Percentiles rank a stretch among this genome's conserved stretches.
These are phyloP conservation scores for Vanrija sp. DNA, from an alignment of 1,284 basidiomycete species.

Conservation along the genomic window DNA sequence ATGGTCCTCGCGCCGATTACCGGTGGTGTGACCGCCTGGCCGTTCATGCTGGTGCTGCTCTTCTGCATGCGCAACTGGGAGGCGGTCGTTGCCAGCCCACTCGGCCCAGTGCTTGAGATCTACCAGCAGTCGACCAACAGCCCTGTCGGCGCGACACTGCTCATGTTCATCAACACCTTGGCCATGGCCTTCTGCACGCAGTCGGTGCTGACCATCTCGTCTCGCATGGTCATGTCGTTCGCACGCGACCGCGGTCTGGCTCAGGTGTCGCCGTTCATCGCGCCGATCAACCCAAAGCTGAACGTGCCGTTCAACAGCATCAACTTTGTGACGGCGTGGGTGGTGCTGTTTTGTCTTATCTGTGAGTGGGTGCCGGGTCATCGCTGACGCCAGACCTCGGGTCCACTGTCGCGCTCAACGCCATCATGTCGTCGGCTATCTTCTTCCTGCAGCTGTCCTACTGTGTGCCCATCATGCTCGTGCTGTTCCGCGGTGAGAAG, in stretches of 20 bases:
- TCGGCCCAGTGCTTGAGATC: conserved; percentile 6
- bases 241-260: not conserved
- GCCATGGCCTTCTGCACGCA: conserved; percentile 18
- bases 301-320: conserved; percentile 25
- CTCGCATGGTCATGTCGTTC: conserved; percentile 9
- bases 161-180: conserved; percentile 15
- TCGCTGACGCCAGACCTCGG: conserved; percentile 48
- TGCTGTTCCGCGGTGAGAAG: conserved; percentile 48
- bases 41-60: conserved; percentile 39
- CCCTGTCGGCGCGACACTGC: conserved; percentile 16
- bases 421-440: conserved; percentile 18
- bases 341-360: conserved; percentile 50
- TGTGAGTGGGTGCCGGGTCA: conserved; percentile 13
- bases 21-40: conserved; percentile 22
- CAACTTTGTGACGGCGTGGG: conserved; percentile 44
- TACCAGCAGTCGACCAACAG: conserved; percentile 26
- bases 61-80: conserved; percentile 4
- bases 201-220: conserved; percentile 23
- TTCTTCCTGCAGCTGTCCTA: conserved; percentile 24
- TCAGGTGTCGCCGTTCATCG: not conserved
- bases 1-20: conserved; percentile 36
- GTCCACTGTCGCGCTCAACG: conserved; percentile 34
- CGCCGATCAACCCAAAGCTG: conserved; percentile 4
- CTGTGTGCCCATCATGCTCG: conserved; percentile 44
- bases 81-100: not conserved